Evolutionary conservation across 441 rosid species (phyloP).

Genomic region (Adansonia madagascariensis): DNA sequence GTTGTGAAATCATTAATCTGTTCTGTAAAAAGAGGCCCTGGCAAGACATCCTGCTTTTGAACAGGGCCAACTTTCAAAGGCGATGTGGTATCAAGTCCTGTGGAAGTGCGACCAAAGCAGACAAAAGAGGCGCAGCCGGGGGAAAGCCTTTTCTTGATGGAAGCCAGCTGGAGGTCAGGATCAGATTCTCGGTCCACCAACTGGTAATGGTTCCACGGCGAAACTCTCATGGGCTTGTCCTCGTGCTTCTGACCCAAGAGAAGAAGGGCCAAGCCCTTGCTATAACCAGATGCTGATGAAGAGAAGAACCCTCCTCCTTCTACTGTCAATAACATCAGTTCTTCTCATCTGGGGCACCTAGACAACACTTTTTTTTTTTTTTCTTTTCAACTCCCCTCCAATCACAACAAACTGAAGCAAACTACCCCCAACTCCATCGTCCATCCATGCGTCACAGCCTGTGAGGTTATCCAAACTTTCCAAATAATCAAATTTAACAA

Average conservation of each 20-base stretch:
- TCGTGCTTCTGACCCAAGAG: constrained; percentile 82
- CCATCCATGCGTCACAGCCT: constrained; percentile 27
- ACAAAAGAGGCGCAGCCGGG: constrained; percentile 79
- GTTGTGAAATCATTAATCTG: constrained; percentile 38
- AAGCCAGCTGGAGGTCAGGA: constrained; percentile 88
- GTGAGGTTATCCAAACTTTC: constrained; percentile 24
- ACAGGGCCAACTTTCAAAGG: constrained; percentile 83
- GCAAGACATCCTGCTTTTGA: constrained; percentile 54
- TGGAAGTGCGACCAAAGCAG: constrained; percentile 88
- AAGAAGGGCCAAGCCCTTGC: constrained; percentile 88
- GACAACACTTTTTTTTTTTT: constrained; percentile 22
- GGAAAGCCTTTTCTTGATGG: constrained; percentile 70
- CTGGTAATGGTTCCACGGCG: constrained; percentile 90
- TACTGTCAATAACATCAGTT: constrained; percentile 93
- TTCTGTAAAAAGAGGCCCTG: constrained; percentile 49
- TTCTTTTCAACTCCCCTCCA: constrained; percentile 33
- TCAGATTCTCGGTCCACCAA: constrained; percentile 83
- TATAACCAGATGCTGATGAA: constrained; percentile 95
- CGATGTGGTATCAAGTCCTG: constrained; percentile 71
- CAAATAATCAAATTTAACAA: constrained; percentile 2
- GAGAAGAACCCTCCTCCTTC: constrained; percentile 99
- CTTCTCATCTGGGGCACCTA: constrained; percentile 66
- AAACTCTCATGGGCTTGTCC: constrained; percentile 82
- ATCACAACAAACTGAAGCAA: constrained; percentile 24
- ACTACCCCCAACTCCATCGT: constrained; percentile 35